Evolutionary conservation across 2,329 filamentous ascomycete genomes (phyloP).

Genomic region (Dactylellina cionopaga): DNA sequence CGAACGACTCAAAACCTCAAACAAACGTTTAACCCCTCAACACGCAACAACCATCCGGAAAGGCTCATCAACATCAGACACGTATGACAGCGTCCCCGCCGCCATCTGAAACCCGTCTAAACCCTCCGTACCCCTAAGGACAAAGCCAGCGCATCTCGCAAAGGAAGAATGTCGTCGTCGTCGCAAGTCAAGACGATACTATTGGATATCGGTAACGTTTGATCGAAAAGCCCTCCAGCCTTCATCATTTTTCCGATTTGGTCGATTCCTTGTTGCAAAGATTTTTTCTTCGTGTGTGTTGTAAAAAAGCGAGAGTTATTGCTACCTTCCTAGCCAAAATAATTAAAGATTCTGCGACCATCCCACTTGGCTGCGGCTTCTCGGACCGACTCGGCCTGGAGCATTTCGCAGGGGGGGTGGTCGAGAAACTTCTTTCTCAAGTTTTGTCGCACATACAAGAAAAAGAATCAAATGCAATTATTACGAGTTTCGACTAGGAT

Average conservation of each 20-base stretch:
- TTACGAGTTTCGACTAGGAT: background rate
- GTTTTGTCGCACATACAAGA: slow-evolving; percentile 8
- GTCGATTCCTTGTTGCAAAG: background rate
- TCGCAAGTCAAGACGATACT: slow-evolving; percentile 31
- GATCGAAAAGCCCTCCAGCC: no score
- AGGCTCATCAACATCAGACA: slow-evolving; percentile 42
- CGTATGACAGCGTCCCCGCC: slow-evolving; percentile 26
- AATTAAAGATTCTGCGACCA: slow-evolving; percentile 24
- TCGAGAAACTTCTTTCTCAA: background rate
- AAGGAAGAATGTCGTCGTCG: slow-evolving; percentile 32
- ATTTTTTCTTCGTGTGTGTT: no score
- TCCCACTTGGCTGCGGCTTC: slow-evolving; percentile 41
- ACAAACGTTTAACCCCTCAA: background rate
- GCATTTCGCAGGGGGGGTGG: background rate
- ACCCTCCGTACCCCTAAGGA: background rate
- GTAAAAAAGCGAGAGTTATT: no score
- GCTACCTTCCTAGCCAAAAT: background rate
- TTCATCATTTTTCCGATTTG: no score
- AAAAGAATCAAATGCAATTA: slow-evolving; percentile 28
- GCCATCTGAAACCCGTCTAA: slow-evolving; percentile 27
- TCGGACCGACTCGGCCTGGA: slow-evolving; percentile 49
- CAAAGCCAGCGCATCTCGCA: slow-evolving; percentile 13
- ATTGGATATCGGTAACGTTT: slow-evolving; percentile 52
- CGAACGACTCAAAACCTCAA: slow-evolving; percentile 1
- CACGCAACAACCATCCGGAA: background rate